phyloP scores from a whole-genome alignment of 768 basidiomycete genomes.

The Filobasidium floriforme region DNA sequence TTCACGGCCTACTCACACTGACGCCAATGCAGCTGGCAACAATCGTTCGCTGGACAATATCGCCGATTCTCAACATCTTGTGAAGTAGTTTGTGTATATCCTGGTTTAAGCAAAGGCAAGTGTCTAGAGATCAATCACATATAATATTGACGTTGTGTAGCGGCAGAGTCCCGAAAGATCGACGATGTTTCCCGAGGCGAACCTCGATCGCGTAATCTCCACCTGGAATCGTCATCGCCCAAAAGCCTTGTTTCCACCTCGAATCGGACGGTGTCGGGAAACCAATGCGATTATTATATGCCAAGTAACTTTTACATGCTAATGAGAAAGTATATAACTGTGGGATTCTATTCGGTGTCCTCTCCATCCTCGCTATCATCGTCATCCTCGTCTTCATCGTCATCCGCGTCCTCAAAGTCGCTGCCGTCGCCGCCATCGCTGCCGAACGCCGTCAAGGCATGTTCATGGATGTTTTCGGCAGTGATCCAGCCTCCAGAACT shows the following conservation, averaged over 20 bases:
- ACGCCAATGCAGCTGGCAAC: background rate
- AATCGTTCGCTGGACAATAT: background rate
- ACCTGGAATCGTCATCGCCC: background rate
- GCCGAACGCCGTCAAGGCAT: conserved; percentile 18
- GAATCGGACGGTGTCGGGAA: background rate
- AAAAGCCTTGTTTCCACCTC: background rate
- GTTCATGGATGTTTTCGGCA: conserved; percentile 1
- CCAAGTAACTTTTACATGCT: too few species aligned
- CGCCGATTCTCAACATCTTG: background rate
- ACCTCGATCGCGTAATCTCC: background rate
- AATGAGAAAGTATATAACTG: too few species aligned
- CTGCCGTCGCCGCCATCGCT: conserved; percentile 48
- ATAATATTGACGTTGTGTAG: too few species aligned
- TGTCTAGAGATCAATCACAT: too few species aligned
- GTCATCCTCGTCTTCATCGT: conserved; percentile 53
- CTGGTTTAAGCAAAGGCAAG: too few species aligned
- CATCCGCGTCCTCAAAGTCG: conserved; percentile 45
- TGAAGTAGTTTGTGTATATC: too few species aligned
- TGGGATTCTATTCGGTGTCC: conserved; percentile 27
- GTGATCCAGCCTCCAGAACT: conserved; percentile 8
- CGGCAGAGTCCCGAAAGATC: background rate
- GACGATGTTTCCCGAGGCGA: background rate
- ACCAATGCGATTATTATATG: too few species aligned
- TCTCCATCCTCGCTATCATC: conserved; percentile 56
- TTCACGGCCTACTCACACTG: background rate